These are phyloP conservation scores for Xylaria acuta DNA, from an alignment of 495 filamentous ascomycete genomes.

Conservation along the genomic window DNA sequence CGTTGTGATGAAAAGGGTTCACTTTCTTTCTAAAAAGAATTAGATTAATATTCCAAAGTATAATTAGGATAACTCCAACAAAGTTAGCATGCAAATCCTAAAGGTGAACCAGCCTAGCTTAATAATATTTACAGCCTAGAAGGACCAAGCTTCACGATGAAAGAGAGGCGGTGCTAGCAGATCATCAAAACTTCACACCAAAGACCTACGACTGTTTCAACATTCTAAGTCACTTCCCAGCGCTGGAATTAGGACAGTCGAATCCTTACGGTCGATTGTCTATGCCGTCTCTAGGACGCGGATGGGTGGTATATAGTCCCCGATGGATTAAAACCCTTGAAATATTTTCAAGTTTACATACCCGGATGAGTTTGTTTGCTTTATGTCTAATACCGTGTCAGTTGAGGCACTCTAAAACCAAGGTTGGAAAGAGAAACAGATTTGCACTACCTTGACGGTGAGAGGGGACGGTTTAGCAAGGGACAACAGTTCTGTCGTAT, in stretches of 20 bases:
- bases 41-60: background rate
- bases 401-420: background rate
- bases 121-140: background rate
- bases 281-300: background rate
- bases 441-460: background rate
- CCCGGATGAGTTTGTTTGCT: background rate
- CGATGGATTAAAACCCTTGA: background rate
- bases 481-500: background rate
- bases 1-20: background rate
- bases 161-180: background rate
- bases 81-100: background rate
- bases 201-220: background rate
- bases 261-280: background rate
- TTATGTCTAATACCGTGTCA: background rate
- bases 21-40: background rate
- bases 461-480: background rate
- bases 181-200: background rate
- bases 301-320: too few species aligned
- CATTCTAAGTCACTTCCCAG: background rate
- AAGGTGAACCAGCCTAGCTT: background rate
- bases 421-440: conserved; percentile 8
- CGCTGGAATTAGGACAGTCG: background rate
- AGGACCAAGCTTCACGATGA: background rate
- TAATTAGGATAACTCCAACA: background rate
- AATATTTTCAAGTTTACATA: background rate